phyloP scores from a whole-genome alignment of 345 rosid genomes.

The Eucalyptus pumila region DNA sequence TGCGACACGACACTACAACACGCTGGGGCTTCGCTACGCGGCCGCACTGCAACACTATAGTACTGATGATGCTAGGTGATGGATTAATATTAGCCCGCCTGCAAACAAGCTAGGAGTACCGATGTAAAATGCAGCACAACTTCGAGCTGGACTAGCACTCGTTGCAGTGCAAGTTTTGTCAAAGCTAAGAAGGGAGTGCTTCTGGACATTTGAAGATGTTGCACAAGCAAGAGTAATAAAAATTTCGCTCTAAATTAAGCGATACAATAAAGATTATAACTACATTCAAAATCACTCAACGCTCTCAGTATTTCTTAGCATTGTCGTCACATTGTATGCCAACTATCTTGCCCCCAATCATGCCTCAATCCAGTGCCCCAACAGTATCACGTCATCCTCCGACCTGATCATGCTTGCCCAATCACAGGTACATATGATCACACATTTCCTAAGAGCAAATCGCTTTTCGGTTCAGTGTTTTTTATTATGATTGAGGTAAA shows the following conservation, averaged over 20 bases:
- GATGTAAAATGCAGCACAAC: not conserved
- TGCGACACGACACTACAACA: too few relatives aligned
- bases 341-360: not conserved
- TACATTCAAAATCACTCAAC: too few relatives aligned
- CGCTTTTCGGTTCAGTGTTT: not conserved
- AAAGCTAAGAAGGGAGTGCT: not conserved
- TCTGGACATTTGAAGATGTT: not conserved
- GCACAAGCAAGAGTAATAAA: not conserved
- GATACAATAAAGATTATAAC: too few relatives aligned
- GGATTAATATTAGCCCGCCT: too few relatives aligned
- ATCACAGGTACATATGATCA: too few relatives aligned
- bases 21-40: too few relatives aligned
- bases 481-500: not conserved
- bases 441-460: not conserved
- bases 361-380: not conserved
- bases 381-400: rapidly evolving
- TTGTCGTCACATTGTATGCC: too few relatives aligned
- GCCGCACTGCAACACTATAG: too few relatives aligned
- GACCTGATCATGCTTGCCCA: not conserved
- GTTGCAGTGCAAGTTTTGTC: not conserved
- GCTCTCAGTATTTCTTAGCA: too few relatives aligned
- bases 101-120: too few relatives aligned
- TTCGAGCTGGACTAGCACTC: not conserved
- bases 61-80: too few relatives aligned
- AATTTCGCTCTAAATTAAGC: rapidly evolving